Conservation (phyloP, 441 rosid species). For the Biscutella laevigata region DNA sequence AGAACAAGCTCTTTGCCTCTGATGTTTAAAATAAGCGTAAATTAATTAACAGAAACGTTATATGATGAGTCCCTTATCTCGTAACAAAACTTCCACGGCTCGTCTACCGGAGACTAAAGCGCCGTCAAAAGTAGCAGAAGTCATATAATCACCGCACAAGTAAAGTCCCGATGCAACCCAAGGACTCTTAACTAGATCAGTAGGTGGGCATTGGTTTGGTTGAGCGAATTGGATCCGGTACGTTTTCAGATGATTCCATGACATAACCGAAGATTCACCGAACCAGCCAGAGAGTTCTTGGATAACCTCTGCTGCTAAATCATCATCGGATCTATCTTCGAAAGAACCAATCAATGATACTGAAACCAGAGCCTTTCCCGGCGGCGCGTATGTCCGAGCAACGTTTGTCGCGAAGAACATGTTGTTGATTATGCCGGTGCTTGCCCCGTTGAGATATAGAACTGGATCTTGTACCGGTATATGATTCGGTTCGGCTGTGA, state of each 20-base stretch:
- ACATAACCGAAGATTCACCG: slow-evolving; percentile 34
- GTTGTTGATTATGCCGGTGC: slow-evolving; percentile 66
- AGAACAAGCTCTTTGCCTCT: background rate
- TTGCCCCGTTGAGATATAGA: slow-evolving; percentile 66
- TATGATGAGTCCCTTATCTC: slow-evolving; percentile 18
- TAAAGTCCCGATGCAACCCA: slow-evolving; percentile 37
- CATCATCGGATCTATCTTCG: slow-evolving; percentile 40
- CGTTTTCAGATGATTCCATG: slow-evolving; percentile 68
- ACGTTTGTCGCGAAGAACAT: slow-evolving; percentile 86
- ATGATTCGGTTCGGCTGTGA: slow-evolving; percentile 37
- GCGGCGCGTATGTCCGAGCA: slow-evolving; percentile 61
- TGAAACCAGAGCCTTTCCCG: slow-evolving; percentile 55
- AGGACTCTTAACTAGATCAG: slow-evolving; percentile 49
- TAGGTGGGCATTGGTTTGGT: slow-evolving; percentile 77
- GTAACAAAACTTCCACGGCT: slow-evolving; percentile 68
- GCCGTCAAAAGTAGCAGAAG: slow-evolving; percentile 78
- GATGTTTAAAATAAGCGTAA: background rate
- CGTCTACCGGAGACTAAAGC: slow-evolving; percentile 75
- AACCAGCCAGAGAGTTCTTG: slow-evolving; percentile 69
- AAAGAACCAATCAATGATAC: slow-evolving; percentile 66
- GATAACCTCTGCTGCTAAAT: slow-evolving; percentile 38
- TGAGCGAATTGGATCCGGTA: slow-evolving; percentile 66
- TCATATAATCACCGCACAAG: slow-evolving; percentile 64
- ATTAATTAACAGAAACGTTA: background rate
- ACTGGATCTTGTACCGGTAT: slow-evolving; percentile 67